Evolutionary conservation across 1,284 basidiomycete genomes (phyloP), one percentile per base, ranked within the genome.

Genomic region (Ustilago bromivora): DNA sequence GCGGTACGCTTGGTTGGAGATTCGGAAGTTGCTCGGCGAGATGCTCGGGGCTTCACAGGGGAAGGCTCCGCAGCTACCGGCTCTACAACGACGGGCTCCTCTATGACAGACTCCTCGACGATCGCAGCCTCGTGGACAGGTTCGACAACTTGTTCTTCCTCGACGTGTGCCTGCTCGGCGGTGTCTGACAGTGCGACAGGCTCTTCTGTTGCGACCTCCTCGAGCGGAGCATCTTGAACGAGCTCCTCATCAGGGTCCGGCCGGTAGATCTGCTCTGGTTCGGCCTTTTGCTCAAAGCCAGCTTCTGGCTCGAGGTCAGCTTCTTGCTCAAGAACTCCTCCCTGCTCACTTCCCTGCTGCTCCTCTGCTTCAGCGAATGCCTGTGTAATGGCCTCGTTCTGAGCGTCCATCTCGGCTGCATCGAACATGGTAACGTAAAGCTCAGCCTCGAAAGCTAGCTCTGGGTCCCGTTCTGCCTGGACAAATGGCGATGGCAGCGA

Each of bases 401-500:
- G 19, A 3, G 64, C 64, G 52, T 76, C 73, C 57, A 66, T 64
- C 5, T 19, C 61, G 9, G 58, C 19, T 3, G 73, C 55, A 38
- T 76, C 73, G 47, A 76, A 59, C 61, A 71, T 47, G 43, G 73
- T 76, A 19, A 76, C 73, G 15, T 71, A 69, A 41, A 76, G 49
- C 46, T 71, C 73, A 1, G 65, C 73, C 58, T 76, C 65, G 23
- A 71, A 67, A 2, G 56, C 65, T 13, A 56, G 61, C 46, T 46
- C 19, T 15, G 41, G 9, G 8, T 13, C 56, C 12, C 10, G 34
- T 3, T 52, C 17, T 17, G 47, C 23, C 28, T 51, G 28, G 9
- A 32, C n/a, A 28, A 51, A 31, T 7, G 49, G 49, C 3, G 49
- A n/a, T 12, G 58, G 61, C 46, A 64, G 17, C 5, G 66, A 28